Evolutionary conservation across 441 rosid species (phyloP).

Genomic region (Corymbia citriodora): DNA sequence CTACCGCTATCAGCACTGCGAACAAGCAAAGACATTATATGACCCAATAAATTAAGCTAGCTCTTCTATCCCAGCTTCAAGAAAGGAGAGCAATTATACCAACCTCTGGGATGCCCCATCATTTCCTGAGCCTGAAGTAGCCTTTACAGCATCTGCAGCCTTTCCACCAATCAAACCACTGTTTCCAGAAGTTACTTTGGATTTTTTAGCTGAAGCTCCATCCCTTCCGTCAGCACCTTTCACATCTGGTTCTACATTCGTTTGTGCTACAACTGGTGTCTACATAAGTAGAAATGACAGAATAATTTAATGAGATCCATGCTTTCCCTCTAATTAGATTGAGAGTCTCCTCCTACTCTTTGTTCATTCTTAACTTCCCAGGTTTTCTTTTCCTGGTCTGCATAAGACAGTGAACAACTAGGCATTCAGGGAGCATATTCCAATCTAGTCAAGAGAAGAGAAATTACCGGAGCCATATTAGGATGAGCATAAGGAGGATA

Average conservation of each 20-base stretch:
- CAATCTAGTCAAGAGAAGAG: not conserved
- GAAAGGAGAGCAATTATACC: not conserved
- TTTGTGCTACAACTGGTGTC: constrained; percentile 49
- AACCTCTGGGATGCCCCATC: constrained; percentile 90
- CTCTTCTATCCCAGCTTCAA: not conserved
- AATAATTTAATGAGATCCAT: not conserved
- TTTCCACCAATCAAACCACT: constrained; percentile 25
- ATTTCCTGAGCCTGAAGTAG: constrained; percentile 85
- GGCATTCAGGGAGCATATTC: not conserved
- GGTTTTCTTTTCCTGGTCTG: not conserved
- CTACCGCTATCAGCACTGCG: constrained; percentile 85
- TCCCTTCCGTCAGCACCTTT: constrained; percentile 51
- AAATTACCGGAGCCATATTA: constrained; percentile 57
- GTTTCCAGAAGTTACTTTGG: constrained; percentile 42
- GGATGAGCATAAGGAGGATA: constrained; percentile 96
- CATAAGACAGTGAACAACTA: not conserved
- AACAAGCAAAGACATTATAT: not conserved
- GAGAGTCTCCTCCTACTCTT: not conserved
- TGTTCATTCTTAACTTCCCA: not conserved
- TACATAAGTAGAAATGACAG: constrained; percentile 13
- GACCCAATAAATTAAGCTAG: not conserved
- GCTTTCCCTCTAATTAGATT: not conserved
- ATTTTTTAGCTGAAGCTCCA: constrained; percentile 50
- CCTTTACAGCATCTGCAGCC: constrained; percentile 50
- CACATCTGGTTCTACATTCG: constrained; percentile 41